These are phyloP conservation scores for Epipyxis sp. DNA, from an alignment of 108 stramenopile species.

Conservation along the genomic window DNA sequence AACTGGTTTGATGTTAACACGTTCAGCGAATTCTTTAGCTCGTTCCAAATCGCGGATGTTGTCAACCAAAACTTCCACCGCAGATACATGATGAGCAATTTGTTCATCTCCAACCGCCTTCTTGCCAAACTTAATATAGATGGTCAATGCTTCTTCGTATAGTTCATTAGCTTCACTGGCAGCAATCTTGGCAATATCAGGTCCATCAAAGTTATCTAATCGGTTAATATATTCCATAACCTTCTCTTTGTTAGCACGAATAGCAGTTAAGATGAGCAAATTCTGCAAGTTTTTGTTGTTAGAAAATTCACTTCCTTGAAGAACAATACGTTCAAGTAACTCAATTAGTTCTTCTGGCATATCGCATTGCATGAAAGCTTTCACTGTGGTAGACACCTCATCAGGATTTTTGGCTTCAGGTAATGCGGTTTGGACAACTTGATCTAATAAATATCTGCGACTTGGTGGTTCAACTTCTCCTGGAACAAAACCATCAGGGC, in stretches of 20 bases:
- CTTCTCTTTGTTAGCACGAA: constrained; percentile 77
- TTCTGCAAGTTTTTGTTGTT: constrained; percentile 99
- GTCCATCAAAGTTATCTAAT: constrained; percentile 99
- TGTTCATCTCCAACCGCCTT: constrained; percentile 83
- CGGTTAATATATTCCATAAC: constrained; percentile 99
- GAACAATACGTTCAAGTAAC: constrained; percentile 96
- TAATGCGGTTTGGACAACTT: constrained; percentile 98
- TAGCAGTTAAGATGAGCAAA: constrained; percentile 98
- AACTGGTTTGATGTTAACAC: constrained; percentile 90
- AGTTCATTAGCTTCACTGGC: constrained; percentile 96
- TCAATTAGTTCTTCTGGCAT: constrained; percentile 95
- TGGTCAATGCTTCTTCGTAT: constrained; percentile 96
- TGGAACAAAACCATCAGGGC: constrained; percentile 39
- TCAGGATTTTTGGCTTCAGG: constrained; percentile 97
- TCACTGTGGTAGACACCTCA: constrained; percentile 98
- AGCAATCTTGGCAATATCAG: constrained; percentile 97
- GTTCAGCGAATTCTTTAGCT: constrained; percentile 92
- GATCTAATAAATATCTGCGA: constrained; percentile 93
- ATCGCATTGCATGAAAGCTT: constrained; percentile 99
- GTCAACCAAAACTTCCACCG: constrained; percentile 94
- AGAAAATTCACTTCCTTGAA: constrained; percentile 98
- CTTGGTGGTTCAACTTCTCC: constrained; percentile 46
- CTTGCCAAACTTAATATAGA: constrained; percentile 97
- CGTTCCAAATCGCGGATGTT: constrained; percentile 93
- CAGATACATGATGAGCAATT: constrained; percentile 74